Conservation (phyloP, 441 rosid species). For the Croton laevigatus region DNA sequence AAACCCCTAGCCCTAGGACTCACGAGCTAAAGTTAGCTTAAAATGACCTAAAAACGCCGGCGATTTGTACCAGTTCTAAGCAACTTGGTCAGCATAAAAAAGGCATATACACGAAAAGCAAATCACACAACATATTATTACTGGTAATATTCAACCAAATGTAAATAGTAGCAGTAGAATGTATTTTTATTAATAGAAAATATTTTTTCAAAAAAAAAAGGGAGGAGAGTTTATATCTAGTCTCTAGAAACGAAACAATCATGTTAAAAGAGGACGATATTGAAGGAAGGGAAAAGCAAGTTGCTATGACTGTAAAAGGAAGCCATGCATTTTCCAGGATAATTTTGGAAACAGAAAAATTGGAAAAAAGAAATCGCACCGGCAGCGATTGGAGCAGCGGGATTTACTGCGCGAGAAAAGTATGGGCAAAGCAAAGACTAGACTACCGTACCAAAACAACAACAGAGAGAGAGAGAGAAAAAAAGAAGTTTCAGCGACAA, state of each 20-base stretch:
- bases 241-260: slow-evolving; percentile 3
- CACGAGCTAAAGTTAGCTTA: slow-evolving; percentile 22
- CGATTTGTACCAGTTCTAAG: slow-evolving; percentile 15
- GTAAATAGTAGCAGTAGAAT: no score
- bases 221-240: not conserved
- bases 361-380: not conserved
- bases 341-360: slow-evolving; percentile 13
- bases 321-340: slow-evolving; percentile 20
- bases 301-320: slow-evolving; percentile 12
- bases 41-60: slow-evolving; percentile 36
- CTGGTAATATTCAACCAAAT: not conserved
- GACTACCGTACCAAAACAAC: slow-evolving; percentile 18
- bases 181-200: not conserved
- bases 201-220: not conserved
- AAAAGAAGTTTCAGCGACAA: slow-evolving; percentile 28
- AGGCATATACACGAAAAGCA: slow-evolving; percentile 11
- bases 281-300: slow-evolving; percentile 13
- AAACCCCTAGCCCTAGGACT: slow-evolving; percentile 21
- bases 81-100: slow-evolving; percentile 19
- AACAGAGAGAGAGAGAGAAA: slow-evolving; percentile 11
- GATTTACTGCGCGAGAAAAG: slow-evolving; percentile 19
- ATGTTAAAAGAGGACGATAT: slow-evolving; percentile 15
- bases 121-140: not conserved
- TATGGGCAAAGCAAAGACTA: slow-evolving; percentile 28
- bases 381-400: slow-evolving; percentile 14